These are phyloP conservation scores for Boletus patriciae DNA, from an alignment of 768 basidiomycete species.

Conservation along the genomic window DNA sequence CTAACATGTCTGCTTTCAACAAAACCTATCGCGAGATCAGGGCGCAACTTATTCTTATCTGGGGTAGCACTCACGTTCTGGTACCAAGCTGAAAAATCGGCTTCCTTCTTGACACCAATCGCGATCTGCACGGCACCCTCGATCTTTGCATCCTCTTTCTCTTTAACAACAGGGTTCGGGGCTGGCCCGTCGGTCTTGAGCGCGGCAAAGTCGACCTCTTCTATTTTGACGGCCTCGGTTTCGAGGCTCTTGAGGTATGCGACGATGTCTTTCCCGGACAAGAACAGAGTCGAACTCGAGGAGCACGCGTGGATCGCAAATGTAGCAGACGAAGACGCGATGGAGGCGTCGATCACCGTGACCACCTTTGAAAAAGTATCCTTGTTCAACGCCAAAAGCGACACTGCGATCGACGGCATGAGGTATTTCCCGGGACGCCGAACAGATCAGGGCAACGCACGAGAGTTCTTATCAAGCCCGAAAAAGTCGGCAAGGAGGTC, in stretches of 20 bases:
- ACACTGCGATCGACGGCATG: constrained; percentile 51
- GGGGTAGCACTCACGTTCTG: constrained; percentile 67
- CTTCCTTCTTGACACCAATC: constrained; percentile 93
- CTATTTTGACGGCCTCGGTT: constrained; percentile 60
- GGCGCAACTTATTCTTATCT: neutral
- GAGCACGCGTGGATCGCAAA: constrained; percentile 79
- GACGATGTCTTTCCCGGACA: constrained; percentile 74
- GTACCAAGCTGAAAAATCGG: constrained; percentile 93
- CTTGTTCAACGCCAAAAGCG: constrained; percentile 70
- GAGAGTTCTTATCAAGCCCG: constrained; percentile 77
- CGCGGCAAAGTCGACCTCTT: constrained; percentile 70
- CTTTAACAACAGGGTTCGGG: constrained; percentile 43
- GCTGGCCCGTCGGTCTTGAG: constrained; percentile 50
- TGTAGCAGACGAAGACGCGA: constrained; percentile 59
- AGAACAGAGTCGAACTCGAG: constrained; percentile 70
- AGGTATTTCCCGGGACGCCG: neutral
- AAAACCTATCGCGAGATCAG: constrained; percentile 63
- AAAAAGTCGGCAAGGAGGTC: constrained; percentile 88
- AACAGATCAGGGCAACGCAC: constrained; percentile 48
- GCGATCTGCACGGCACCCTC: constrained; percentile 91
- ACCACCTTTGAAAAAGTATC: constrained; percentile 67
- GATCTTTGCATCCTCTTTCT: constrained; percentile 76
- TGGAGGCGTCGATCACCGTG: constrained; percentile 75
- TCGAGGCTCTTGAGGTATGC: constrained; percentile 72
- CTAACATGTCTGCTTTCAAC: constrained; percentile 97